phyloP scores from a whole-genome alignment of 2,329 filamentous ascomycete species.

The Penicillium brevicompactum region DNA sequence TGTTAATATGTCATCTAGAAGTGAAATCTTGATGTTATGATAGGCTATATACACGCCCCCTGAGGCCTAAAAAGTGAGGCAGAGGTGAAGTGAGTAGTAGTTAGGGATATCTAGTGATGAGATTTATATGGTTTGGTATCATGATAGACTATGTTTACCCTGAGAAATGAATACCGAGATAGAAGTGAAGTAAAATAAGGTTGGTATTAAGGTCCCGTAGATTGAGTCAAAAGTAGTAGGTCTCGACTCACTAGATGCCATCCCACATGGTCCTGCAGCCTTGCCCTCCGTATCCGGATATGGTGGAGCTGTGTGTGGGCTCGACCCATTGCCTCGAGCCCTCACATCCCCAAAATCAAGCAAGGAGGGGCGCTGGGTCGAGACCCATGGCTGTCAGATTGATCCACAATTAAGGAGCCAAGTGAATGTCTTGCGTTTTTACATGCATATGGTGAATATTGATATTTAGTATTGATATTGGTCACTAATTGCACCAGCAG shows the following conservation, averaged over 20 bases:
- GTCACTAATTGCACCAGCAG: too few species aligned
- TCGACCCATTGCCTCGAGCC: conserved; percentile 16
- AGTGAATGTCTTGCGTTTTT: background rate
- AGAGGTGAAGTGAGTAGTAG: too few species aligned
- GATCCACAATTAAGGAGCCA: conserved; percentile 7
- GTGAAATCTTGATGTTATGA: too few species aligned
- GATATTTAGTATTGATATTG: background rate
- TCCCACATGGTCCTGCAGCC: background rate
- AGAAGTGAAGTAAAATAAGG: too few species aligned
- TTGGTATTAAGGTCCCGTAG: background rate
- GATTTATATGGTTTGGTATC: too few species aligned
- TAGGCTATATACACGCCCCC: too few species aligned
- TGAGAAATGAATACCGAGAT: too few species aligned
- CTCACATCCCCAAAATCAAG: conserved; percentile 11
- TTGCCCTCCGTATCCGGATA: conserved; percentile 16
- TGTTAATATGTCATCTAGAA: too few species aligned
- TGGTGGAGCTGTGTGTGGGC: conserved; percentile 19
- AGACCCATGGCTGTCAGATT: conserved; percentile 10
- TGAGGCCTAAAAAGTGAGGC: too few species aligned
- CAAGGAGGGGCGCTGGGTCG: conserved; percentile 19
- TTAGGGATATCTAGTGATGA: too few species aligned
- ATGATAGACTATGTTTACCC: too few species aligned
- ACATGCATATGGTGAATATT: conserved; percentile 7
- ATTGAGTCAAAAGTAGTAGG: background rate
- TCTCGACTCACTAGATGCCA: background rate